Base-by-base conservation (phyloP, 1,284 basidiomycete genomes). In the Athelia psychrophila region DNA sequence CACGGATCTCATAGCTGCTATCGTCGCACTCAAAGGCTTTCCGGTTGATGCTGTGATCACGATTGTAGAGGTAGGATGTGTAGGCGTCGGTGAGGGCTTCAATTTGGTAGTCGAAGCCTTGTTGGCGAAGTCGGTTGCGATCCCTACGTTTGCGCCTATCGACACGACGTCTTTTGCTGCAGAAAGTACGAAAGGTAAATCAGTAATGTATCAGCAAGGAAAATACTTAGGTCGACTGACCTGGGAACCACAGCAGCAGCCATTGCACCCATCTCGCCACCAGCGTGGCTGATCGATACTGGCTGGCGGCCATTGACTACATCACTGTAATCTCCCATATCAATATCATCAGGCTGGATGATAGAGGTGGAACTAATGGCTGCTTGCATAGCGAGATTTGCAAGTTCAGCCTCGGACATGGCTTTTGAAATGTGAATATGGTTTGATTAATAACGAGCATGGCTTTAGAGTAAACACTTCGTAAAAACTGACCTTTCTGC, bases 201-300 rank as follows among this genome's bases (percentile, higher is more conserved):
- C 59, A 51, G 47, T 57, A 60, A 38, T 67, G 65, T 25, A 63
- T 60, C 62, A 64, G 67, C 32, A 62, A 42, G 12, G 60, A 44
- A 0, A 61, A 64, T 36, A 66, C 64, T 33, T 60, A 36, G 10
- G 54, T 12, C 0, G 64, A 64, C 51, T 63, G 58, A 47, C 52
- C 56, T 12, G 47, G 50, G 0, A 63, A 51, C 12, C 48, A 47
- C 15, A n/a, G n/a, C n/a, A n/a, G n/a, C n/a, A n/a, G n/a, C n/a
- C n/a, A n/a, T n/a, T n/a, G n/a, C n/a, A n/a, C n/a, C n/a, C n/a
- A n/a, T n/a, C n/a, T n/a, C n/a, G n/a, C n/a, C n/a, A n/a, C n/a
- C n/a, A n/a, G n/a, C 50, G 18, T 8, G 66, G 54, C 47, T 61
- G 63, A 6, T 33, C 35, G 12, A 30, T 19, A 48, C 64, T 62